Conservation (phyloP, 2,329 filamentous ascomycete genomes). For the Apiospora koreana region DNA sequence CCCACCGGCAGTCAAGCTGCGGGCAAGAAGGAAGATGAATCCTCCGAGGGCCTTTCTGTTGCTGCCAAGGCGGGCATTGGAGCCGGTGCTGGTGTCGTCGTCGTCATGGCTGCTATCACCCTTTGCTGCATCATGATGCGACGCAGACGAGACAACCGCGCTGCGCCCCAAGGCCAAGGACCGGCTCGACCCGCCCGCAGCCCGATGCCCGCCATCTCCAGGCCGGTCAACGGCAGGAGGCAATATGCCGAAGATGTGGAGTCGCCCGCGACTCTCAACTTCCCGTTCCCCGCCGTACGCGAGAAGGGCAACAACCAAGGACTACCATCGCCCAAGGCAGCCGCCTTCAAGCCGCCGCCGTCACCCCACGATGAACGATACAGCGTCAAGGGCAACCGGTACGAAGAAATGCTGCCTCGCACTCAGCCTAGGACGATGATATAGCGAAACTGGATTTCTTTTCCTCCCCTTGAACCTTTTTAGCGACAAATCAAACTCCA, state of each 20-base stretch:
- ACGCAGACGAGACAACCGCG: neutral
- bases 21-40: neutral
- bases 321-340: neutral
- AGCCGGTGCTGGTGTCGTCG: conserved; percentile 15
- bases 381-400: conserved; percentile 12
- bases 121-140: conserved; percentile 13
- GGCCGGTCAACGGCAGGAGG: conserved; percentile 14
- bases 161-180: neutral
- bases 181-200: conserved; percentile 12
- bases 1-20: neutral
- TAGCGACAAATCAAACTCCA: neutral
- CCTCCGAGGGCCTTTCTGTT: conserved; percentile 6
- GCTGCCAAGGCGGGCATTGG: conserved; percentile 17
- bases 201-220: conserved; percentile 15
- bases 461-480: neutral
- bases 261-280: neutral
- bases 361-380: conserved; percentile 5
- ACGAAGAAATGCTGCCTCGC: conserved; percentile 18
- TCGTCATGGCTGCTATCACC: conserved; percentile 13
- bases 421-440: conserved; percentile 14
- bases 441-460: neutral
- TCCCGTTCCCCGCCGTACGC: neutral
- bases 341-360: neutral
- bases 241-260: conserved; percentile 14
- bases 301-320: neutral